These are phyloP conservation scores for Trametes maxima DNA, from an alignment of 768 basidiomycete species.

Conservation along the genomic window DNA sequence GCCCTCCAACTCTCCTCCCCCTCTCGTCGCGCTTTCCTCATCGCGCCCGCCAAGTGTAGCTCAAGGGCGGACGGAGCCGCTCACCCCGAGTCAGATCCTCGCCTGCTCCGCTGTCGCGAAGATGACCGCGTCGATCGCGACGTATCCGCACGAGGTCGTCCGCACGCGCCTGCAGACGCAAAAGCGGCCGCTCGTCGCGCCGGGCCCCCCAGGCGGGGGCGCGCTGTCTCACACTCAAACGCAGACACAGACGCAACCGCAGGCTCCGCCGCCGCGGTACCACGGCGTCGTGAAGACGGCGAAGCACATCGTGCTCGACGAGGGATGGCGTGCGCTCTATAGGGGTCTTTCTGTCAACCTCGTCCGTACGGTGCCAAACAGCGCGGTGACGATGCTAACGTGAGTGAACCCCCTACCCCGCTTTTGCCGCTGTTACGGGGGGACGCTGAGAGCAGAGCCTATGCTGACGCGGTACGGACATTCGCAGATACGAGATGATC, in stretches of 20 bases:
- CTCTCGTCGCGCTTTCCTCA: not conserved
- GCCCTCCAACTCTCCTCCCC: not conserved
- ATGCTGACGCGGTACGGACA: not conserved
- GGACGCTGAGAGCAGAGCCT: too few species aligned
- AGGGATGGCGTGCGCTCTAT: conserved; percentile 91
- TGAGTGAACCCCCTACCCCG: conserved; percentile 48
- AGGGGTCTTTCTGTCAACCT: conserved; percentile 94
- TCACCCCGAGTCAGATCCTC: conserved; percentile 70
- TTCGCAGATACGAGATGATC: conserved; percentile 34
- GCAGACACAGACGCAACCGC: too few species aligned
- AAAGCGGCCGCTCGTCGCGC: conserved; percentile 54
- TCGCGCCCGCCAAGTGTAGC: conserved; percentile 41
- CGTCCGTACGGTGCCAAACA: conserved; percentile 92
- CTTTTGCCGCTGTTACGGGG: not conserved
- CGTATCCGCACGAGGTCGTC: conserved; percentile 98
- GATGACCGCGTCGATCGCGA: conserved; percentile 93
- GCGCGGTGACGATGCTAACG: conserved; percentile 95
- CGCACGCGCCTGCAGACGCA: conserved; percentile 97
- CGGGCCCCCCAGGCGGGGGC: conserved; percentile 57
- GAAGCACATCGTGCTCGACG: conserved; percentile 70
- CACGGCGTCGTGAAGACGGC: conserved; percentile 77
- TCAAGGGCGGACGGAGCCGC: conserved; percentile 41
- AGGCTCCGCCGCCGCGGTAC: conserved; percentile 56
- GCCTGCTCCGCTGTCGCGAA: conserved; percentile 92
- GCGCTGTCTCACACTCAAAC: too few species aligned